Evolutionary conservation across 768 basidiomycete genomes (phyloP).

Genomic region (Fistulinella prunicolor): DNA sequence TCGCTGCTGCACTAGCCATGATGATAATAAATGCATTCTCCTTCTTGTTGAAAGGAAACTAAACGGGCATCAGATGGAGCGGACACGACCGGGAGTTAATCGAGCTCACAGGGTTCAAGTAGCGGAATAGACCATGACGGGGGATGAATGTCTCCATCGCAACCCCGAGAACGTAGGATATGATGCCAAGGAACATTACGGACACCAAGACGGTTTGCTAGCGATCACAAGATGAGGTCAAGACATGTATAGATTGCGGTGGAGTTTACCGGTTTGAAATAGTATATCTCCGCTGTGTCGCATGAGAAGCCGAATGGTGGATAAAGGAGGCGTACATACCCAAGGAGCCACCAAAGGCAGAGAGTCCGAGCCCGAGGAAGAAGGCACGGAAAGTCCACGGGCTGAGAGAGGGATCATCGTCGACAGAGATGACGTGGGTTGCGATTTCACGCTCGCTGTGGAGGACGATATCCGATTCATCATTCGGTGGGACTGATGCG

Average conservation of each 20-base stretch:
- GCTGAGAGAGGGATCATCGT: slow-evolving; percentile 33
- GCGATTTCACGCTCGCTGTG: slow-evolving; percentile 45
- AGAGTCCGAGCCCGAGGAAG: slow-evolving; percentile 52
- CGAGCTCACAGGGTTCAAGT: slow-evolving; percentile 45
- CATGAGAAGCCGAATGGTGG: background rate
- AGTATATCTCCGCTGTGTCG: slow-evolving; percentile 51
- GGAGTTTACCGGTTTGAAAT: slow-evolving; percentile 50
- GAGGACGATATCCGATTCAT: slow-evolving; percentile 22
- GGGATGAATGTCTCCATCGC: slow-evolving; percentile 47
- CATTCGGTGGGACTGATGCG: no score
- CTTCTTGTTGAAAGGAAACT: slow-evolving; percentile 60
- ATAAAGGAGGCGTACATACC: slow-evolving; percentile 27
- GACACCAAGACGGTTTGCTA: slow-evolving; percentile 54
- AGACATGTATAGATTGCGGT: background rate
- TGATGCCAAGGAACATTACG: slow-evolving; percentile 51
- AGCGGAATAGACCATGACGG: slow-evolving; percentile 41
- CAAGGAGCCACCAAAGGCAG: slow-evolving; percentile 49
- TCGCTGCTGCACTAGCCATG: slow-evolving; percentile 55
- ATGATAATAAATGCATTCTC: slow-evolving; percentile 58
- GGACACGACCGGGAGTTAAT: background rate
- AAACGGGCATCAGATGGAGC: slow-evolving; percentile 1
- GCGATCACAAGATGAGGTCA: background rate
- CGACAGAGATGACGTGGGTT: slow-evolving; percentile 46
- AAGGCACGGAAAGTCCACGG: slow-evolving; percentile 43
- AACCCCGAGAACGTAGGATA: slow-evolving; percentile 50